These are phyloP conservation scores for Claviceps sp. DNA, from an alignment of 2,329 filamentous ascomycete species.

Conservation along the genomic window DNA sequence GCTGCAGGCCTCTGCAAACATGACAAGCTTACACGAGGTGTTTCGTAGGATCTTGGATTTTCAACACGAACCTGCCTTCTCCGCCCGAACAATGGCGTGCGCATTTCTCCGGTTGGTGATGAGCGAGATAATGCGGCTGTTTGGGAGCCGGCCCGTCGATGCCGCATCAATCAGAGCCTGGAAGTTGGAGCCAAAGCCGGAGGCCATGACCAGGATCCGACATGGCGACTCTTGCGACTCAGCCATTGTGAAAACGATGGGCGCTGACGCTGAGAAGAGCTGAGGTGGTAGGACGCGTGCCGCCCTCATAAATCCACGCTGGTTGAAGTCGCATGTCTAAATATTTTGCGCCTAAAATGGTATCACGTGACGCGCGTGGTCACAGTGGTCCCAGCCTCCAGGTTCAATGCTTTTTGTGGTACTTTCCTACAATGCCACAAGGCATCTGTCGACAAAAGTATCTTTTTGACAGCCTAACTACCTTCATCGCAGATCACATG, in stretches of 20 bases:
- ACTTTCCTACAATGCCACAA: too few species aligned
- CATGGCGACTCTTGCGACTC: slow-evolving; percentile 14
- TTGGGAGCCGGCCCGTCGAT: slow-evolving; percentile 23
- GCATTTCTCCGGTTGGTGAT: slow-evolving; percentile 36
- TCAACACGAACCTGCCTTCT: slow-evolving; percentile 25
- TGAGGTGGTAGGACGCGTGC: too few species aligned
- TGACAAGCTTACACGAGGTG: background rate
- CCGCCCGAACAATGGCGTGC: slow-evolving; percentile 27
- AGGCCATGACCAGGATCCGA: slow-evolving; percentile 55
- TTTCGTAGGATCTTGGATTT: background rate
- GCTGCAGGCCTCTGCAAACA: background rate
- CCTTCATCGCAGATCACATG: too few species aligned
- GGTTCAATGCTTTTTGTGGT: too few species aligned
- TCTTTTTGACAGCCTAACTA: too few species aligned
- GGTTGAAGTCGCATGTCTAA: too few species aligned
- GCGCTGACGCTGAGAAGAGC: too few species aligned
- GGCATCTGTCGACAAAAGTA: too few species aligned
- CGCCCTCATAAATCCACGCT: too few species aligned
- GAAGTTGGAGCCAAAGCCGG: slow-evolving; percentile 63
- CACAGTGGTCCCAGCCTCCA: too few species aligned
- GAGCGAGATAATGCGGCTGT: slow-evolving; percentile 31
- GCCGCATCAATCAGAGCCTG: slow-evolving; percentile 53
- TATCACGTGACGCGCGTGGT: too few species aligned
- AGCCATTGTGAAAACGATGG: background rate
- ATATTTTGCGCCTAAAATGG: too few species aligned